These are phyloP conservation scores for Elongisporangium undulatum DNA, from an alignment of 352 stramenopile species.

Conservation along the genomic window DNA sequence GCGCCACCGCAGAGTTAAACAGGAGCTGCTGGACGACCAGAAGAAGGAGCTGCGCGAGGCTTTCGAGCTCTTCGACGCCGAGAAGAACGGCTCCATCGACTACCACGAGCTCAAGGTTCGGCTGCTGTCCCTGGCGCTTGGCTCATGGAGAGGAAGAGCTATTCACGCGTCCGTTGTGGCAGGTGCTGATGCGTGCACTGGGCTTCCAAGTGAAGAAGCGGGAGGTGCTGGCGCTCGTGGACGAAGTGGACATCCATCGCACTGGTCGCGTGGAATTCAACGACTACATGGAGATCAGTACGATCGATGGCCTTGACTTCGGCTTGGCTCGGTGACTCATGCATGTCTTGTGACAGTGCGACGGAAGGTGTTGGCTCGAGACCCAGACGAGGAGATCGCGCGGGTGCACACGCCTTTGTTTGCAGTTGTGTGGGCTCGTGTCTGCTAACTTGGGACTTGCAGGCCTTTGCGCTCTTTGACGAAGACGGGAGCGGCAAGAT, in stretches of 20 bases:
- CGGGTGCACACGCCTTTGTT: conserved; percentile 35
- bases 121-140: neutral
- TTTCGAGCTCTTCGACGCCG: conserved; percentile 92
- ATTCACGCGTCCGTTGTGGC: neutral
- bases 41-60: conserved; percentile 90
- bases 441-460: neutral
- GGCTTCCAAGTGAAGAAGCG: conserved; percentile 90
- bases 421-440: neutral
- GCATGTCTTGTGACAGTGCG: conserved; percentile 34
- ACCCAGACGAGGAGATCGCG: conserved; percentile 91
- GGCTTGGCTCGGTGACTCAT: too few relatives aligned
- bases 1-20: conserved; percentile 40
- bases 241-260: conserved; percentile 86
- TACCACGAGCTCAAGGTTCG: conserved; percentile 92
- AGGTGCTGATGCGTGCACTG: conserved; percentile 89
- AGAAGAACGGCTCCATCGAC: conserved; percentile 88
- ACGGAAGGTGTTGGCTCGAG: conserved; percentile 73
- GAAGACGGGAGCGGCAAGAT: conserved; percentile 89
- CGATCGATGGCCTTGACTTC: conserved; percentile 3
- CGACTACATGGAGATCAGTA: conserved; percentile 92
- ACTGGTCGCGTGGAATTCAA: conserved; percentile 85
- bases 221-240: conserved; percentile 86
- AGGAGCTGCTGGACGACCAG: conserved; percentile 78
- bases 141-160: neutral
- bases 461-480: conserved; percentile 95